Base-by-base conservation (phyloP, 768 basidiomycete species). In the Calocybe indica region DNA sequence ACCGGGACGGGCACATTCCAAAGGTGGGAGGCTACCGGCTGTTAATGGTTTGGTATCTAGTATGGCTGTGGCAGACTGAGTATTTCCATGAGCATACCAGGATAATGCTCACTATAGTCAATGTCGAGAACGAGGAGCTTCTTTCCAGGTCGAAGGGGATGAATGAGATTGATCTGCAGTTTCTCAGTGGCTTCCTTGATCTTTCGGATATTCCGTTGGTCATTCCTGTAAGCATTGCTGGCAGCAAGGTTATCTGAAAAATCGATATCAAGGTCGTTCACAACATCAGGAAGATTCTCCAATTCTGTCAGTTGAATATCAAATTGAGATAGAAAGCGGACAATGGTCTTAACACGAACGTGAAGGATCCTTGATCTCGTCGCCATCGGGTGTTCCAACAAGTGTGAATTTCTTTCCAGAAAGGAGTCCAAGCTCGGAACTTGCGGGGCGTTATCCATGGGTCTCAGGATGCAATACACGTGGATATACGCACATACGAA, bases 251-350 rank as follows among this genome's bases (percentile, higher is more conserved):
- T 71, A 6, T 80, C 79, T 1, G 79, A 74, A 54, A 92, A 83
- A 59, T 90, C 87, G 31, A 91, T 71, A 56, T 95, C 92, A 22
- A 91, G 75, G 57, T 92, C 89, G 54, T 91, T 91, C 28, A 87
- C 62, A 2, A 85, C 78, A 58, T 83, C 84, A 1, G 85, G 85
- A 7, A 87, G 72, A 50, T 62, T 72, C 51, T 77, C 82, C 9
- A 88, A 61, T 58, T 83, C 85, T 86, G 55, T 7, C 28, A 34
- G 35, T 31, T 31, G 11, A 34, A 13, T 30, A 42, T 35, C 51
- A 46, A 46, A 41, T 48, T 33, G 30, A 31, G 36, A 42, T 31
- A 46, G 45, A 41, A 38, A 34, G 35, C 10, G 30, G 11, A 31
- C 37, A 42, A 13, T 43, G 33, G 15, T 38, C 1, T 31, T 8